Base-by-base conservation (phyloP, 2,329 filamentous ascomycete species). In the Aspergillus spinulosporus region DNA sequence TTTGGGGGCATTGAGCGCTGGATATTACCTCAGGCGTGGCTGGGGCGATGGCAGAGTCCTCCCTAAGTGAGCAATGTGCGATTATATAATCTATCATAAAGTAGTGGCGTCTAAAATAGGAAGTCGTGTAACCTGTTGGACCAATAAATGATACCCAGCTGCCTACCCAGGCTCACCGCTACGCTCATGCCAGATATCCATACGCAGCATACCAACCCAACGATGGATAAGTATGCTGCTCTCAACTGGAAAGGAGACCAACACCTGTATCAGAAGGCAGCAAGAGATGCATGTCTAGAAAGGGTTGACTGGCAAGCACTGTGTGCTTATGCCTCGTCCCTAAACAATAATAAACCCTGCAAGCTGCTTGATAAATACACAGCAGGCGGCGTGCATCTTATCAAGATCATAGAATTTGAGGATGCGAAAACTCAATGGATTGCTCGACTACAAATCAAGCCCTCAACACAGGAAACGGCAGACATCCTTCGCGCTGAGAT, bases 301-400 rank as follows among this genome's bases (percentile, higher is more conserved):
- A 36, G 54, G 15, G 54, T 52, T 8, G 32, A 47, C 36, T 56
- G 54, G 54, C 29, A 42, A 7, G 54, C 54, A 32, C 43, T 56
- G 2, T 47, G 40, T 29, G 11, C 14, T 11, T 56, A 56, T 26
- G 54, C 54, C n/a, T 56, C 54, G 11, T 56, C 40, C 34, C 12
- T 26, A 26, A 56, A 52, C 40, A n/a, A 21, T 2, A 29, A 49
- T 11, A 4, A 3, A 4, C 54, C 48, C 4, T 56, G 54, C 48
- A 51, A 5, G 3, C 42, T 56, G n/a, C 48, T 47, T 3, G 54
- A 51, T n/a, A 32, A 45, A 11, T 14, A n/a, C 8, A 52, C 54
- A 14, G 26, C 47, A 2, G 54, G 54, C n/a, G 54, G 47, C 5
- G 42, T 52, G 5, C 40, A 56, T 28, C 48, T 56, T 34, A 52